A percentile compares a stretch with the other conserved stretches of the same genome.
phyloP scores from a whole-genome alignment of 352 stramenopile species.

The Globisporangium spiculum region DNA sequence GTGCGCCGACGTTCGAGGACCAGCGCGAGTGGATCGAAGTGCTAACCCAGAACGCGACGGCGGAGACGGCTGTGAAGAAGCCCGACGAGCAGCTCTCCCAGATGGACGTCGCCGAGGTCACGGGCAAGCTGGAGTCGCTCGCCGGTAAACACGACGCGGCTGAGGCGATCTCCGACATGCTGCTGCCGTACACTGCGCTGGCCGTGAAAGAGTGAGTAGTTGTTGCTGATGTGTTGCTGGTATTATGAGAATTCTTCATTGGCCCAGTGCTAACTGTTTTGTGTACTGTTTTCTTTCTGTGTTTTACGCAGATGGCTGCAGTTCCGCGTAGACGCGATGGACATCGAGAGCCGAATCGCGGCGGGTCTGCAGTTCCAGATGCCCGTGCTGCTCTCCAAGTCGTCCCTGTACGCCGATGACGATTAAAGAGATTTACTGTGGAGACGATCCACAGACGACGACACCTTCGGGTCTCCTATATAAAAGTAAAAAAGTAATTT shows the following conservation, averaged over 20 bases:
- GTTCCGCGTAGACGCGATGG: conserved; percentile 80
- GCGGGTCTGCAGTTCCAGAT: conserved; percentile 75
- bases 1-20: conserved; percentile 83
- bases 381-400: conserved; percentile 85
- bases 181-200: conserved; percentile 78
- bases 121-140: conserved; percentile 75
- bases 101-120: conserved; percentile 70
- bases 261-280: conserved; percentile 16
- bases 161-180: conserved; percentile 59
- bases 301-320: conserved; percentile 64
- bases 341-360: conserved; percentile 84
- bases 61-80: conserved; percentile 76
- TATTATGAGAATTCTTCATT: not conserved
- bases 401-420: conserved; percentile 82
- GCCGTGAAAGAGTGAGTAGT: conserved; percentile 86
- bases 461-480: too few relatives aligned
- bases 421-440: conserved; percentile 40
- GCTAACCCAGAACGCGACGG: conserved; percentile 78
- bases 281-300: conserved; percentile 2
- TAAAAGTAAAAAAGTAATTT: too few relatives aligned
- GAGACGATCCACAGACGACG: too few relatives aligned
- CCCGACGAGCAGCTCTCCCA: conserved; percentile 70
- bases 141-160: conserved; percentile 69
- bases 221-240: not conserved
- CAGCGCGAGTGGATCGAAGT: conserved; percentile 88